phyloP scores from a whole-genome alignment of 2,329 filamentous ascomycete species.

The Fusarium staphyleae region DNA sequence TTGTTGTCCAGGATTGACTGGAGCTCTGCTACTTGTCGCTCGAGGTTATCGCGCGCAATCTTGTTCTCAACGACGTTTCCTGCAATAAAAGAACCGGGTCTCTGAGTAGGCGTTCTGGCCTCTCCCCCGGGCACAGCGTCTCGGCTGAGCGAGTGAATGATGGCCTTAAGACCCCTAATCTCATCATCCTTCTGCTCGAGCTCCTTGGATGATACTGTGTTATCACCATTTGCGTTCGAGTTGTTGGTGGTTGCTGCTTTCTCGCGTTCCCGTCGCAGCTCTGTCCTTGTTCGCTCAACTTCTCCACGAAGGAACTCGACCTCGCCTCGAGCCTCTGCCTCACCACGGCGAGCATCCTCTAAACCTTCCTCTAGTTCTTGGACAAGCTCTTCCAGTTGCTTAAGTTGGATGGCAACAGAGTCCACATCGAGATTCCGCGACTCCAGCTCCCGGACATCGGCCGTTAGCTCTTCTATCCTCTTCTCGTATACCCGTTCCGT shows the following conservation, averaged over 20 bases:
- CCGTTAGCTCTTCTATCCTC: slow-evolving; percentile 84
- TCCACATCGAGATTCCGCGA: slow-evolving; percentile 89
- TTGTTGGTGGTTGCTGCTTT: slow-evolving; percentile 59
- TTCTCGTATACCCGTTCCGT: slow-evolving; percentile 96
- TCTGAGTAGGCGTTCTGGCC: slow-evolving; percentile 42
- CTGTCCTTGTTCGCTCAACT: slow-evolving; percentile 87
- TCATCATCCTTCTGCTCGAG: slow-evolving; percentile 96
- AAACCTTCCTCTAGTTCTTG: slow-evolving; percentile 96
- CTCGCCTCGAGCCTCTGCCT: slow-evolving; percentile 93
- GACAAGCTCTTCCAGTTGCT: slow-evolving; percentile 94
- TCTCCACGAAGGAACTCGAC: slow-evolving; percentile 95
- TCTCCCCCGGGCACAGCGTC: slow-evolving; percentile 63
- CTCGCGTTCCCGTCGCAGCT: slow-evolving; percentile 87
- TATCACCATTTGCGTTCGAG: slow-evolving; percentile 51
- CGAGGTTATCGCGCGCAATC: slow-evolving; percentile 67
- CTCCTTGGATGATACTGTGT: slow-evolving; percentile 69
- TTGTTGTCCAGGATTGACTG: slow-evolving; percentile 77
- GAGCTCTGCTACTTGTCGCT: slow-evolving; percentile 81
- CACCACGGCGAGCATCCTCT: slow-evolving; percentile 90
- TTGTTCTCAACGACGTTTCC: slow-evolving; percentile 44
- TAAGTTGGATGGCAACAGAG: slow-evolving; percentile 86
- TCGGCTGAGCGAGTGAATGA: slow-evolving; percentile 92
- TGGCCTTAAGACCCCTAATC: slow-evolving; percentile 94
- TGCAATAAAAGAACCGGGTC: slow-evolving; percentile 48
- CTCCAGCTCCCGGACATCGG: slow-evolving; percentile 82